Base-by-base conservation (phyloP, 495 filamentous ascomycete genomes). In the Trichoderma virens region DNA sequence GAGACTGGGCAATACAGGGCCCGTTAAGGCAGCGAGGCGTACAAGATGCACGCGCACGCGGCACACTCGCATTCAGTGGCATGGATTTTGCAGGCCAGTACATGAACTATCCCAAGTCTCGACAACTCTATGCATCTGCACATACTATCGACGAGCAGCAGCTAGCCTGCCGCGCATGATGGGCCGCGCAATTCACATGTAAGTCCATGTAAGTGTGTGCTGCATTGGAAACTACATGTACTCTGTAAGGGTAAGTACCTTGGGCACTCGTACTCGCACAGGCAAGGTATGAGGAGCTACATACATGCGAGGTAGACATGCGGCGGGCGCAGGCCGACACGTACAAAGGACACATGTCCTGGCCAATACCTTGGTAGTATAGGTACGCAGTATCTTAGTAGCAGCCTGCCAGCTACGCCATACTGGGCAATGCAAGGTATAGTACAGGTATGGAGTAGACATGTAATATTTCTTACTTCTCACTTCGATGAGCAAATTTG, bases 121-220 rank as follows among this genome's bases (percentile, higher is more conserved):
- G 51, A 56, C 51, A 30, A 13, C 51, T 56, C 51, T 16, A 30
- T 56, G 51, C 27, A 56, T 56, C 51, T 56, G 51, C 51, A 56
- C 27, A 9, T 56, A 16, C 51, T 56, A 13, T 56, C 51, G 51
- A 18, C 41, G 16, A 13, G 41, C 41, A 13, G 41, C 41, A 45
- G 16, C 18, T n/a, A 35, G 32, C 32, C 32, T 35, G 32, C 32
- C 32, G 32, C 32, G 32, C 32, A 35, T 35, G 32, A 4, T 35
- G 32, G 32, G 51, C 27, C 13, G 51, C 25, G 23, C 11, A 4
- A 35, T 9, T 56, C 16, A 27, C 51, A 56, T 28, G 23, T 7
- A 18, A 27, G 23, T 56, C 23, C 51, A 13, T 18, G 51, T 56
- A 27, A 27, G 51, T 56, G 27, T 30, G 51, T 56, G 51, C 11